Evolutionary conservation across 441 rosid species (phyloP), one percentile per base, ranked within the genome.

Genomic region (Lepidium campestre): DNA sequence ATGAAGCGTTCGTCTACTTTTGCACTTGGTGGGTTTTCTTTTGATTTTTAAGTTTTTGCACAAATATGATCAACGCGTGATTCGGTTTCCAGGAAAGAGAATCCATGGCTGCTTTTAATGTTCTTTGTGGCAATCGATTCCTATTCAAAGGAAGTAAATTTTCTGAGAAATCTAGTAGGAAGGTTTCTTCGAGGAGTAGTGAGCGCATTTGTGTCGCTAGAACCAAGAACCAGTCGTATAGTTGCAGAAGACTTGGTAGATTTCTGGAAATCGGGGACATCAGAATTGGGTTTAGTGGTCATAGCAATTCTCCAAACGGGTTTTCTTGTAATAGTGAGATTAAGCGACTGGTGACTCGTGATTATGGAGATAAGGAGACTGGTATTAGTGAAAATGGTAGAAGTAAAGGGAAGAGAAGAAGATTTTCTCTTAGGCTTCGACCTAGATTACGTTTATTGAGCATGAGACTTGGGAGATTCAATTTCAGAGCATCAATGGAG

Each of bases 401-500:
- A 46, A 70, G 34, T 39, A 55, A 68, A 46, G 57, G 65, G 39
- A 49, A 67, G 70, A 85, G 85, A 35, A 86, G 76, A 80, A 85
- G 77, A 59, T 82, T 85, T 55, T 78, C 87, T 0, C 60, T 87
- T 41, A 84, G 97, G 75, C 72, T 91, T 77, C 76, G 91, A 25
- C 89, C 97, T 2, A 77, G 97, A 69, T 73, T 94, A 76, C 70
- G 95, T 15, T 78, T 87, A 32, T 73, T 94, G 46, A 74, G 67
- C 3, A 65, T 64, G 20, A 78, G 81, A 67, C 67, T 84, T 79
- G 82, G 82, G 68, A 84, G 88, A 52, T 73, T 86, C 58, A 74
- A 85, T 6, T 62, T 78, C 54, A 83, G 80, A 76, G 80, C 90
- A 37, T 63, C 75, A 57, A 62, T 87, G 47, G 76, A 83, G 34